Percentiles rank a stretch among this genome's conserved stretches.
phyloP scores from a whole-genome alignment of 805 yeast species.

The Kuraishia floccosa region DNA sequence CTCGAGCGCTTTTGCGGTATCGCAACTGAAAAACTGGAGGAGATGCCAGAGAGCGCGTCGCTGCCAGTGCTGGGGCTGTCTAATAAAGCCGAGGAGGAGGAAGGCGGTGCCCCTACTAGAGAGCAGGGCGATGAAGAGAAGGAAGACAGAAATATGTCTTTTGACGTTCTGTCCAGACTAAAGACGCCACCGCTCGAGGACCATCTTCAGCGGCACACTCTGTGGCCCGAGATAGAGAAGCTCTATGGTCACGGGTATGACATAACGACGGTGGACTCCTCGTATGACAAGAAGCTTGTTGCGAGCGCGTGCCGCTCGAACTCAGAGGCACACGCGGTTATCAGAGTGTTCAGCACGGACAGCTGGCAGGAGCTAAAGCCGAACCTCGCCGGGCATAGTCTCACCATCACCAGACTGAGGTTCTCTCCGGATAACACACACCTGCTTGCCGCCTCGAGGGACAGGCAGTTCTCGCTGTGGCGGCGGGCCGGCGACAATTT shows the following conservation, averaged over 20 bases:
- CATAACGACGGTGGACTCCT: slow-evolving; percentile 64
- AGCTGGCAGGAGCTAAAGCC: slow-evolving; percentile 54
- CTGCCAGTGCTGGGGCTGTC: slow-evolving; percentile 91
- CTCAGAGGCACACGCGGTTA: slow-evolving; percentile 71
- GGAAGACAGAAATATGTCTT: slow-evolving; percentile 25
- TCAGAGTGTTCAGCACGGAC: slow-evolving; percentile 60
- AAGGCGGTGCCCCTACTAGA: slow-evolving; percentile 25
- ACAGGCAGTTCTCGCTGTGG: slow-evolving; percentile 79
- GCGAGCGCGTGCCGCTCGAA: slow-evolving; percentile 94
- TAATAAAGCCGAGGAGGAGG: slow-evolving; percentile 67
- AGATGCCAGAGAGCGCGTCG: slow-evolving; percentile 74
- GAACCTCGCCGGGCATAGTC: slow-evolving; percentile 49
- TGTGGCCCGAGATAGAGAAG: slow-evolving; percentile 94
- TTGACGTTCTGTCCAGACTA: slow-evolving; percentile 34
- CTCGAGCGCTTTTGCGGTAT: slow-evolving; percentile 44
- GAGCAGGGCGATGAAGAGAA: slow-evolving; percentile 29
- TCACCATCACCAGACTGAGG: slow-evolving; percentile 76
- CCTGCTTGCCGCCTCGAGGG: slow-evolving; percentile 76
- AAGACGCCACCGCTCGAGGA: slow-evolving; percentile 76
- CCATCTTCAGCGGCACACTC: slow-evolving; percentile 78
- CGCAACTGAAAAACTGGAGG: slow-evolving; percentile 13
- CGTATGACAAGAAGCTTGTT: slow-evolving; percentile 48
- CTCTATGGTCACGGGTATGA: slow-evolving; percentile 98
- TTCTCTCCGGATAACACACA: slow-evolving; percentile 61
- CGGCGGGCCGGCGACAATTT: slow-evolving; percentile 22